Percentiles rank a stretch among this genome's conserved stretches.
phyloP scores from a whole-genome alignment of 2,329 filamentous ascomycete genomes.

The Microthyrium microscopicum region DNA sequence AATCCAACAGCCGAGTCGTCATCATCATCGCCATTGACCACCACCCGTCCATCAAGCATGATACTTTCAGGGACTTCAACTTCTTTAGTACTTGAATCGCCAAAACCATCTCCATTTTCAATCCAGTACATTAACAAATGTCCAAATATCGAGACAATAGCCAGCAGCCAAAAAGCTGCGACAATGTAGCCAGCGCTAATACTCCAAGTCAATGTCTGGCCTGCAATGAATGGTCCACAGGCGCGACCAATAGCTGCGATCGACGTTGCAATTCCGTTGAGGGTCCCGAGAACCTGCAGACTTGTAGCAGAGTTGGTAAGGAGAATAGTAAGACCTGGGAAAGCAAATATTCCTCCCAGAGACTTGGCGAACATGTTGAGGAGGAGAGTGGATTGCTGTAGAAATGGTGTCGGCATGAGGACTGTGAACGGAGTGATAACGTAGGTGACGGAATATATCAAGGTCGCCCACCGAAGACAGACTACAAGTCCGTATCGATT shows the following conservation, averaged over 20 bases:
- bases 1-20: no score
- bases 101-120: conserved; percentile 2
- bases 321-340: conserved; percentile 6
- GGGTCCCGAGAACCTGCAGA: conserved; percentile 6
- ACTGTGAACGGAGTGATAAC: conserved; percentile 64
- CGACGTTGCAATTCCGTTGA: conserved; percentile 7
- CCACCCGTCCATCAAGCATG: no score
- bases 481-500: conserved; percentile 54
- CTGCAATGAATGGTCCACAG: conserved; percentile 3
- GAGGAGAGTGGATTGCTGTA: conserved; percentile 41
- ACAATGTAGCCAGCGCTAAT: conserved; percentile 2
- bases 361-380: conserved; percentile 34
- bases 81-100: no score
- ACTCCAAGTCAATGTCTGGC: conserved; percentile 6
- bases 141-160: conserved; percentile 2
- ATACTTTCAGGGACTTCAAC: no score
- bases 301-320: conserved; percentile 6
- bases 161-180: conserved; percentile 4
- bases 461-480: conserved; percentile 51
- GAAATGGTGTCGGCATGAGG: conserved; percentile 33
- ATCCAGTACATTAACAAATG: conserved; percentile 7
- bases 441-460: conserved; percentile 60
- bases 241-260: conserved; percentile 6
- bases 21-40: no score
- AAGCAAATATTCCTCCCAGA: conserved; percentile 5